These are phyloP conservation scores for Hippophae tibetana DNA, from an alignment of 306 rosid genomes.

Conservation along the genomic window DNA sequence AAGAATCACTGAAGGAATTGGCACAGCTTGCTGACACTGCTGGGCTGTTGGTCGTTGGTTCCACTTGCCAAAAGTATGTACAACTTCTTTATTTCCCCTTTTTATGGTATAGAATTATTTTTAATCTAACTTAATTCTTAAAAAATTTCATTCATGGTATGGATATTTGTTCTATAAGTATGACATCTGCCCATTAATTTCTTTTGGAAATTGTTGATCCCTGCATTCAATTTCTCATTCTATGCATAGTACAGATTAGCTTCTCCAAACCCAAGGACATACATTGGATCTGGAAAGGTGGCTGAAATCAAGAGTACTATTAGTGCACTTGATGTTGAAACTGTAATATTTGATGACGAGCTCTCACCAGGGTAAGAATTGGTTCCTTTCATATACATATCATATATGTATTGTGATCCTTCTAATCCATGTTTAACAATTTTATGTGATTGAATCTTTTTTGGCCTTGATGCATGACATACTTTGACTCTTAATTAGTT, in stretches of 20 bases:
- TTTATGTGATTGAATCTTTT: neutral
- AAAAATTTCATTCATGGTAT: too few species aligned
- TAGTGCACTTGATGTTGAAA: slow-evolving; percentile 66
- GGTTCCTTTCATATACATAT: neutral
- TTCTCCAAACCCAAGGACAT: slow-evolving; percentile 79
- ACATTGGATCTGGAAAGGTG: slow-evolving; percentile 95
- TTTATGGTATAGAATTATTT: too few species aligned
- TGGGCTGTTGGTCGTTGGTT: slow-evolving; percentile 75
- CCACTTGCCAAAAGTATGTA: slow-evolving; percentile 67
- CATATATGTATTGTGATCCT: too few species aligned
- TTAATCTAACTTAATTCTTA: too few species aligned
- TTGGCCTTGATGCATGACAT: neutral
- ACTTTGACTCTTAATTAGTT: slow-evolving; percentile 4
- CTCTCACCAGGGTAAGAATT: slow-evolving; percentile 75
- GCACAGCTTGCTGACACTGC: slow-evolving; percentile 91
- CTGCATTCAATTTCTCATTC: slow-evolving; percentile 9
- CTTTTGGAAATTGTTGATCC: neutral
- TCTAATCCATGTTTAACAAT: too few species aligned
- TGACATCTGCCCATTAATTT: too few species aligned
- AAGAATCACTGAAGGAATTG: slow-evolving; percentile 73
- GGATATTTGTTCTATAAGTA: too few species aligned
- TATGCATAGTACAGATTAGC: slow-evolving; percentile 45
- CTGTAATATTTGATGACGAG: slow-evolving; percentile 90
- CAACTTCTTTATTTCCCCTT: neutral
- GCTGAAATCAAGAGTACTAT: slow-evolving; percentile 86